Base-by-base conservation (phyloP, 225 moss, liverwort and hornwort genomes). In the Pleurozium schreberi region DNA sequence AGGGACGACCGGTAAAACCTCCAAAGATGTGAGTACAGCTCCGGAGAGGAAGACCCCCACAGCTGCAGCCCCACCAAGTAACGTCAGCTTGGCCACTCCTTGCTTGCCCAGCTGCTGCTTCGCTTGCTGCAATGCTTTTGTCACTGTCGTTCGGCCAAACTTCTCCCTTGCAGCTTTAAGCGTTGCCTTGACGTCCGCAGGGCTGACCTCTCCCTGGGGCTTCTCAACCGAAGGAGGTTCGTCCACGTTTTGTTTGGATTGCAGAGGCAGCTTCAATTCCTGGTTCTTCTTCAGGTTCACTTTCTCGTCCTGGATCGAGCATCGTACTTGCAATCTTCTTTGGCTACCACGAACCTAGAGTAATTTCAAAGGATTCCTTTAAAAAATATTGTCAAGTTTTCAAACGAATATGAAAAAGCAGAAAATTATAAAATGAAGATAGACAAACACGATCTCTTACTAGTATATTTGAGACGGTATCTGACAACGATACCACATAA, bases 1-100 rank as follows among this genome's bases (percentile, higher is more conserved):
- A 3, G 98, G 96, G 33, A 94, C 87, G 6, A 98, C 22, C 12
- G 97, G 98, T 11, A 95, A 25, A 40, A 93, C 60, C 33, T 96
- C 96, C 64, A 98, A 77, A 65, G 98, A 96, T 6, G 93, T 75
- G 75, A 98, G 90, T 10, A 96, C n/a, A 45, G 96, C 82, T 67
- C 91, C 96, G 2, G 97, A 93, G 67, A 98, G 68, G 59, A 94
- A 86, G 75, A 95, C 77, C 22, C 93, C 95, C 14, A 96, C 89
- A n/a, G 93, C 89, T 28, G 91, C 94, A 83, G 92, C 92, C n/a
- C 96, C 96, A 62, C 94, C 94, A 52, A 93, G 82, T 21, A 98
- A 75, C 76, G 92, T 88, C 52, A 94, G 82, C 58, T 96, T 93
- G 27, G 95, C 95, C 55, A 90, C 86, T 63, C 95, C 94, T 91